Conservation (phyloP, 305 asterid species). For the Fraxinus dipetala region DNA sequence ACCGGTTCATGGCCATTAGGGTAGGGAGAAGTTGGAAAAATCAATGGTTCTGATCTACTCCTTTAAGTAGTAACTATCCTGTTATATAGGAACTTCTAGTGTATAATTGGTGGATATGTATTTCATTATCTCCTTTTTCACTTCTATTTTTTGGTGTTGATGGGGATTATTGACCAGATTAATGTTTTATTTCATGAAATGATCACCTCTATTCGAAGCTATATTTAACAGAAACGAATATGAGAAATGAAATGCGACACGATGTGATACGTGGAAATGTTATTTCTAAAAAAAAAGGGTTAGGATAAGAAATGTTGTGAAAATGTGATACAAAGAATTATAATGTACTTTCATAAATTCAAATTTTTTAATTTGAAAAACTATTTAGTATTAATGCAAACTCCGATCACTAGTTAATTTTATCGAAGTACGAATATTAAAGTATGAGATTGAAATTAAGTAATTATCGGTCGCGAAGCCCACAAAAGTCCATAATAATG, state of each 20-base stretch:
- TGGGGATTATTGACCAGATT: background rate
- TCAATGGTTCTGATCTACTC: background rate
- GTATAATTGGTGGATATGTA: too few relatives aligned
- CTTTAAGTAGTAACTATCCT: background rate
- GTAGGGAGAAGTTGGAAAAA: background rate
- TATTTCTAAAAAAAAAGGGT: too few relatives aligned
- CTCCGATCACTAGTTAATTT: background rate
- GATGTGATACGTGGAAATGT: background rate
- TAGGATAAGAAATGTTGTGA: background rate
- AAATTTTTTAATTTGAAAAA: too few relatives aligned
- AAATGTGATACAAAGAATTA: too few relatives aligned
- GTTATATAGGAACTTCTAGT: too few relatives aligned
- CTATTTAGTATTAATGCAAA: background rate
- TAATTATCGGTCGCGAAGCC: background rate
- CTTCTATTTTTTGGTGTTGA: background rate
- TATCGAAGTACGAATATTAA: background rate
- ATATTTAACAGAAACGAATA: too few relatives aligned
- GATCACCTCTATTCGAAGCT: background rate
- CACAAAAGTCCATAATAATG: background rate
- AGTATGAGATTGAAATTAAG: background rate
- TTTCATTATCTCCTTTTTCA: too few relatives aligned
- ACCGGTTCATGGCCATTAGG: background rate
- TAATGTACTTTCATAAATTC: too few relatives aligned
- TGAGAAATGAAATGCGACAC: background rate
- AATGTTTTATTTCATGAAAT: background rate